Base-by-base conservation (phyloP, 495 filamentous ascomycete genomes). In the Penicillium samsonianum region DNA sequence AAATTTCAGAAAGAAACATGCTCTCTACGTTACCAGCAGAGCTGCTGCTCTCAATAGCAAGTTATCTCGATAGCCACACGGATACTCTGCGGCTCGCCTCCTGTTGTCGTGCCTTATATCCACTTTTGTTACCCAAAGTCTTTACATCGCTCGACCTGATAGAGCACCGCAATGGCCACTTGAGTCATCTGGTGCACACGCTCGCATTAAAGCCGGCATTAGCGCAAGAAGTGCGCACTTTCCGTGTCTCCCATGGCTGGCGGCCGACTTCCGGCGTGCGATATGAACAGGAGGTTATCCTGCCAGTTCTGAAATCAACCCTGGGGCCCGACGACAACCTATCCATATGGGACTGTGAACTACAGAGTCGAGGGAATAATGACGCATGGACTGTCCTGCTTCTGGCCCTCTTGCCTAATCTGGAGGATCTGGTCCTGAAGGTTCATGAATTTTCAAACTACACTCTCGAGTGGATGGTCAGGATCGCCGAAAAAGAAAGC, bases 61-160 rank as follows among this genome's bases (percentile, higher is more conserved):
- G 31, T 11, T 14, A 23, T 44, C 41, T 44, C 25, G 41, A 23
- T 44, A 44, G 41, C 19, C 20, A 44, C 41, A 44, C 9, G 41
- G 41, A 44, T 23, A 44, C 20, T 44, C 20, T 44, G 11, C 41
- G 41, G 41, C 41, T 44, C 41, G 41, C 41, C 41, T 44, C 41
- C 41, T 44, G 41, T 44, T 44, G 41, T 8, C 41, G 20, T 44
- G 20, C 41, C 41, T 44, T 44, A 20, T 44, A 44, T 44, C 41
- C 17, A 44, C 41, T 44, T 44, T 25, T 44, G 41, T 44, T 44
- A 44, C 41, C 41, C 20, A 44, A 44, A 44, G 41, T 25, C 41
- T 44, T 44, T 44, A 44, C 41, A 44, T 44, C 41, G 20, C 41
- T 44, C 41, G 41, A 44, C 41, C 20, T 44, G 41, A 44, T 23